These are phyloP conservation scores for Coffea eugenioides DNA, from an alignment of 257 asterid species.

Conservation along the genomic window DNA sequence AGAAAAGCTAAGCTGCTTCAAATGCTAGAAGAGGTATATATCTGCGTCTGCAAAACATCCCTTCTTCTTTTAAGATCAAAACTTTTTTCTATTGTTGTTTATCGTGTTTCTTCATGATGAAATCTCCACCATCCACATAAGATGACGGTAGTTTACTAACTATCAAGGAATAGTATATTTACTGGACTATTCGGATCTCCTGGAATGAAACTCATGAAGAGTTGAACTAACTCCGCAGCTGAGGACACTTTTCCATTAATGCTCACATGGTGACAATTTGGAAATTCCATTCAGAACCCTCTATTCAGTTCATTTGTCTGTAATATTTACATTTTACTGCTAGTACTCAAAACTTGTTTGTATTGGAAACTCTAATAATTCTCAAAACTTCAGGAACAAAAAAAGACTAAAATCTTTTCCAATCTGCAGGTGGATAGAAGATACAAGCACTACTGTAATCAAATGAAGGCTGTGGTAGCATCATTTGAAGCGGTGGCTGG, in stretches of 20 bases:
- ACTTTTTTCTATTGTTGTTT: neutral
- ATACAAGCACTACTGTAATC: constrained; percentile 84
- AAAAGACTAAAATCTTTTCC: neutral
- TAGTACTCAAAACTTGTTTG: neutral
- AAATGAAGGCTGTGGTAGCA: constrained; percentile 67
- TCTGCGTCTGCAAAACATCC: neutral
- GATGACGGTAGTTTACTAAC: neutral
- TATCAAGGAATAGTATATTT: constrained; percentile 12
- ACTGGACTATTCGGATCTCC: neutral
- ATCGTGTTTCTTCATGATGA: neutral
- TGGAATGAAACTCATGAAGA: constrained; percentile 11
- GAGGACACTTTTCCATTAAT: constrained; percentile 37
- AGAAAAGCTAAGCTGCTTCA: constrained; percentile 72
- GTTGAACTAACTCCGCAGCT: constrained; percentile 33
- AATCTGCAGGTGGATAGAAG: constrained; percentile 74
- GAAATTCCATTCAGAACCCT: constrained; percentile 31
- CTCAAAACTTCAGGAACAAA: neutral
- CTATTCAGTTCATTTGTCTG: constrained; percentile 13
- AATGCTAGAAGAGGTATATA: constrained; percentile 78
- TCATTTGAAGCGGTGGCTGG: constrained; percentile 83
- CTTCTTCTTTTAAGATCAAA: neutral
- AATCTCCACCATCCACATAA: constrained; percentile 1
- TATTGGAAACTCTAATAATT: constrained; percentile 1
- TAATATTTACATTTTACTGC: neutral
- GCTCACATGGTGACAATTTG: constrained; percentile 43